Evolutionary conservation across 1,284 basidiomycete genomes (phyloP).

Genomic region (Sanguinoderma infundibulare): DNA sequence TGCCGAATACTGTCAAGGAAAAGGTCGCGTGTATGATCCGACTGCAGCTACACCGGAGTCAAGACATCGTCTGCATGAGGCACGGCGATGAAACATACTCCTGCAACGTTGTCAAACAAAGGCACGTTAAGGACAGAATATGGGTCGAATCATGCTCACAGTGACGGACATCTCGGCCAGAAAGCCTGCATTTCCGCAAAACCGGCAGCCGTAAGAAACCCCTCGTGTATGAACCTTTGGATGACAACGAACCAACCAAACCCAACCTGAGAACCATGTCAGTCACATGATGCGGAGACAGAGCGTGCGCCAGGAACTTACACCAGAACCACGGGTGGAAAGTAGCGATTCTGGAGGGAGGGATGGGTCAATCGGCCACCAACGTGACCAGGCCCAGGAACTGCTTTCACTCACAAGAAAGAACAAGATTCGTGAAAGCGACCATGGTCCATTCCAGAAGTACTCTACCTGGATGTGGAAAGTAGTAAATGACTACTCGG

Average conservation of each 20-base stretch:
- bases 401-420: slow-evolving; percentile 26
- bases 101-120: neutral
- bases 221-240: neutral
- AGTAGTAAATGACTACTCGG: neutral
- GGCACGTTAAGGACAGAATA: too few species aligned
- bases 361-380: neutral
- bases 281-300: neutral
- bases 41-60: slow-evolving; percentile 20
- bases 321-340: slow-evolving; percentile 24
- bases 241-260: neutral
- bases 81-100: neutral
- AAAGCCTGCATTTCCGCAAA: slow-evolving; percentile 5
- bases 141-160: neutral
- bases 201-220: neutral
- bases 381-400: neutral
- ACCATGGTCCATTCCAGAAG: slow-evolving; percentile 35
- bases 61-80: neutral
- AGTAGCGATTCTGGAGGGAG: slow-evolving; percentile 31
- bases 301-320: slow-evolving; percentile 15
- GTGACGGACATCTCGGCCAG: slow-evolving; percentile 10
- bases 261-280: neutral
- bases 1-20: slow-evolving; percentile 11
- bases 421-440: slow-evolving; percentile 29
- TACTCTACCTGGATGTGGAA: slow-evolving; percentile 24
- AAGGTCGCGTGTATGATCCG: slow-evolving; percentile 20